Evolutionary conservation across 1,139 yeast genomes (phyloP).

Genomic region (Suhomyces terraborum): DNA sequence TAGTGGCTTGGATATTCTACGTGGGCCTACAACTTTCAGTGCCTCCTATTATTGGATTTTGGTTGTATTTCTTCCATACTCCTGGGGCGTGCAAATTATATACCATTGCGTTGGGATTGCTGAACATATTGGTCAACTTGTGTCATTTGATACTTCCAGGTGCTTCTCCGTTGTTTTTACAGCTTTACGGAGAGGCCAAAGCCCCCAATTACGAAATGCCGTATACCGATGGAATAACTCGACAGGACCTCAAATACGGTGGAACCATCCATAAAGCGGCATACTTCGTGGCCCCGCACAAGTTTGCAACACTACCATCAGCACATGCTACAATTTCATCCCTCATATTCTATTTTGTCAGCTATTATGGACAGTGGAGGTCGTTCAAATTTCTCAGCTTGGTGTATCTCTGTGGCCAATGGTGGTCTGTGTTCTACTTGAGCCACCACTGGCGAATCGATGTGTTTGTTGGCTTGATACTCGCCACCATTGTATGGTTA

Average conservation of each 20-base stretch:
- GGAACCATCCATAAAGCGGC: conserved; percentile 16
- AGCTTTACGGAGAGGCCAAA: conserved; percentile 19
- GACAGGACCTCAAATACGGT: conserved; percentile 19
- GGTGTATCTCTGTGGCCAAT: conserved; percentile 18
- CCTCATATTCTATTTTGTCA: conserved; percentile 18
- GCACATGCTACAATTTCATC: conserved; percentile 21
- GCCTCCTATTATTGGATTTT: conserved; percentile 16
- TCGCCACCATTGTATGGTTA: conserved; percentile 18
- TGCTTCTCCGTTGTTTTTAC: conserved; percentile 21
- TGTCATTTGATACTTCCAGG: conserved; percentile 21
- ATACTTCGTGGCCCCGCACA: conserved; percentile 21
- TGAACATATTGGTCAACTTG: conserved; percentile 16
- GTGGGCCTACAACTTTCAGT: conserved; percentile 20
- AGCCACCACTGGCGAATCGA: conserved; percentile 24
- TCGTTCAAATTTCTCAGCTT: conserved; percentile 15
- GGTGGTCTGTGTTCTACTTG: conserved; percentile 23
- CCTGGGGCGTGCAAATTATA: conserved; percentile 20
- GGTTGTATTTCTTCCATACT: conserved; percentile 21
- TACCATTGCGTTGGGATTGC: conserved; percentile 17
- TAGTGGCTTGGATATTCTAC: conserved; percentile 19
- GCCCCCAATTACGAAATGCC: conserved; percentile 21
- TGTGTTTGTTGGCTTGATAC: conserved; percentile 19
- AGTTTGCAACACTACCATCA: conserved; percentile 22
- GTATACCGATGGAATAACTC: conserved; percentile 22
- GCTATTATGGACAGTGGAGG: conserved; percentile 18